Evolutionary conservation across 192 early-diverging fungal genomes (phyloP), one percentile per base, ranked within the genome.

Genomic region (Mortierella hygrophila): DNA sequence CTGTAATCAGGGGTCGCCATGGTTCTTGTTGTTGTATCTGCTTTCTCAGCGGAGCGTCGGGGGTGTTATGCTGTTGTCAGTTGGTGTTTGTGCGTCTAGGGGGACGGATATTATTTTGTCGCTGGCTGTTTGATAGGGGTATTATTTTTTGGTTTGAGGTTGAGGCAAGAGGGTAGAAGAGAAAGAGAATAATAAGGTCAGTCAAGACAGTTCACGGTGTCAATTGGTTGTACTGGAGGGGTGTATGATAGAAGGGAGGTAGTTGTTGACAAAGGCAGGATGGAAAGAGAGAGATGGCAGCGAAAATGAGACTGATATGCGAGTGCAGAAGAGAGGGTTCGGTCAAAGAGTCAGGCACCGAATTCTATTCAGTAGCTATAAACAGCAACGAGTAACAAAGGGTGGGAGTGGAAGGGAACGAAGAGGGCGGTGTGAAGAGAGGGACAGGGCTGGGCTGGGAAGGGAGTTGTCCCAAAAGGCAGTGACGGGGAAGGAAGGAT

Each of bases 1-100:
- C 74, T 60, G 63, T 77, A 76, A 65, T 80, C 47, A 10, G 49
- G 57, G 16, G 74, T 18, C 3, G 78, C 38, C 52, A 72, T 72
- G 9, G 80, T 57, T 71, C 38, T 6, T 55, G 77, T 18, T n/a
- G 46, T 55, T 77, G 68, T 49, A 23, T 16, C 2, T 46, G 49
- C 41, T 15, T 49, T 60, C 41, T 46, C 11, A 46, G 44, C 44
- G 44, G 44, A 13, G 44, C 10, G 44, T 46, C 13, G 10, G 10
- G 44, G 10, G 44, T 46, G 13, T 40, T 40, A 40, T 40, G 38
- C 38, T 35, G 32, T 21, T 72, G 41, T 23, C 8, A 8, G 21
- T 49, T 21, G 71, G 49, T 46, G 46, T 29, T 29, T 10, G 23
- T 29, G 42, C 18, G 46, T 41, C 38, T 41, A 35, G 23, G 20